A percentile compares a stretch with the other conserved stretches of the same genome.
Evolutionary conservation across 2,329 filamentous ascomycete genomes (phyloP).

Genomic region (Penicillium digitatum): DNA sequence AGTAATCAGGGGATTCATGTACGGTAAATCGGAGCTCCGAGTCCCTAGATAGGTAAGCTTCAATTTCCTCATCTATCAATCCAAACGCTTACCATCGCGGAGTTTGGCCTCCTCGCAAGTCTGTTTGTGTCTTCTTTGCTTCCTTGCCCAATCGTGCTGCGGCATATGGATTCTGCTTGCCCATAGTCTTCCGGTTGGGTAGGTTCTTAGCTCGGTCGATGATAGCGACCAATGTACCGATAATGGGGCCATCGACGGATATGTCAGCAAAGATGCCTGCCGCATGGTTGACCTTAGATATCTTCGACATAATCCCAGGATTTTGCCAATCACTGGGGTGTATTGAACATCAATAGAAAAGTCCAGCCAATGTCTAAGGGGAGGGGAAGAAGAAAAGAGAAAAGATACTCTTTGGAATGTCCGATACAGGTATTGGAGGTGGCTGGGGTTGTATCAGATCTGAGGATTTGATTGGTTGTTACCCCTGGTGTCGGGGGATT

Average conservation of each 20-base stretch:
- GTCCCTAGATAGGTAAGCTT: constrained; percentile 61
- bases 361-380: constrained; percentile 7
- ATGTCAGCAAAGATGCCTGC: constrained; percentile 93
- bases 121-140: constrained; percentile 93
- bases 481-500: constrained; percentile 19
- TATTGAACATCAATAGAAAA: background rate
- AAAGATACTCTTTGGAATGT: constrained; percentile 20
- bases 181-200: constrained; percentile 93
- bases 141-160: constrained; percentile 91
- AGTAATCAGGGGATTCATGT: constrained; percentile 94
- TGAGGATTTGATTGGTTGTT: constrained; percentile 12
- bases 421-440: constrained; percentile 19
- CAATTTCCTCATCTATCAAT: background rate
- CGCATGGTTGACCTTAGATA: constrained; percentile 67
- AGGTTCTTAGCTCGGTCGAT: constrained; percentile 95
- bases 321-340: background rate
- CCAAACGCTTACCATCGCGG: constrained; percentile 69
- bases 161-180: constrained; percentile 97
- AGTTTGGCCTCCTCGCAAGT: constrained; percentile 90
- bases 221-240: constrained; percentile 87
- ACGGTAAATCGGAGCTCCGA: constrained; percentile 94
- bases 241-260: constrained; percentile 85
- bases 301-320: constrained; percentile 36
- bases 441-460: constrained; percentile 17
- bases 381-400: constrained; percentile 12